A percentile compares a stretch with the other conserved stretches of the same genome.
Conservation (phyloP, 306 rosid genomes). For the Vigna nakashimae region DNA sequence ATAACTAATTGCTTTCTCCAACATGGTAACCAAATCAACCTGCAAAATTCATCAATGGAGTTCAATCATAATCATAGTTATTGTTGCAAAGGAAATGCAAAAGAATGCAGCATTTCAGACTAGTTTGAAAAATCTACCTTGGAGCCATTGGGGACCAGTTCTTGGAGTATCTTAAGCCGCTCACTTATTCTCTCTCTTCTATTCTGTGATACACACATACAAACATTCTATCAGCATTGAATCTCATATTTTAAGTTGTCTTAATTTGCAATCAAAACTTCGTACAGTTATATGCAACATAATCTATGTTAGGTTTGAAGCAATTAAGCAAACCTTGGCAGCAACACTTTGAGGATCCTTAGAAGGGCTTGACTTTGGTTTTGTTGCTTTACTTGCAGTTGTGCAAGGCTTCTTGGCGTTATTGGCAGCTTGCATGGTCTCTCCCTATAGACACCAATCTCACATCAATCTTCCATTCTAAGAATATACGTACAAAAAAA, state of each 20-base stretch:
- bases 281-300: background rate
- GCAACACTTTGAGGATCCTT: constrained; percentile 93
- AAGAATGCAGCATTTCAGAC: constrained; percentile 18
- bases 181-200: constrained; percentile 97
- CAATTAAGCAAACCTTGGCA: constrained; percentile 81
- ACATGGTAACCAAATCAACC: constrained; percentile 96
- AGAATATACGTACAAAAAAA: background rate
- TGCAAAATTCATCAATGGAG: constrained; percentile 29
- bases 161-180: constrained; percentile 81
- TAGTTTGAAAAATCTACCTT: constrained; percentile 58
- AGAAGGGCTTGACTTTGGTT: constrained; percentile 61
- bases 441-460: constrained; percentile 55
- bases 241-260: constrained; percentile 27
- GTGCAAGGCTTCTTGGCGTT: constrained; percentile 63
- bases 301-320: constrained; percentile 45
- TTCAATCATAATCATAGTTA: constrained; percentile 9
- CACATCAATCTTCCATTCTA: background rate
- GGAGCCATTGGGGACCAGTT: constrained; percentile 89
- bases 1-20: constrained; percentile 89
- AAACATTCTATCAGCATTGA: constrained; percentile 52
- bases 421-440: constrained; percentile 52
- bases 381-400: constrained; percentile 53
- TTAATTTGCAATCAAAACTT: constrained; percentile 45
- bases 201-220: constrained; percentile 61
- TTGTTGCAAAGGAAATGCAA: background rate